Evolutionary conservation across 805 yeast species (phyloP), one percentile per base, ranked within the genome.

Genomic region (Lipomyces lipofer): DNA sequence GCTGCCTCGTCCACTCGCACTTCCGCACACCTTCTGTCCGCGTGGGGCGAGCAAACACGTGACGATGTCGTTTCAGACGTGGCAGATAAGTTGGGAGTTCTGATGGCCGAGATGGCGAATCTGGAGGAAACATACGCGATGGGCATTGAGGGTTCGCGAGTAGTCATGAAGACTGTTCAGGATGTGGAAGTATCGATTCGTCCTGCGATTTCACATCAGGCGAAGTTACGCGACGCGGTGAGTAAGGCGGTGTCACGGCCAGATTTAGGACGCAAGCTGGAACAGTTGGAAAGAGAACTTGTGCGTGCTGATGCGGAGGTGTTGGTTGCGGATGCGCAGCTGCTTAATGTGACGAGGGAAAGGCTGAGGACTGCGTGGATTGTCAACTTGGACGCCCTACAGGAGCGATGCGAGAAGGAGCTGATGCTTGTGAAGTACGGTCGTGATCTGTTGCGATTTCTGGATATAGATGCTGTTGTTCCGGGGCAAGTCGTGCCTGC

Each of bases 301-400:
- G 95, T 88, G 55, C 80, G 96, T 74, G 94, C 94, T 35, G 95
- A 88, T 75, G 95, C 95, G 51, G 95, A 88, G 74, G 84, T 90
- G 49, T 77, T 88, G 62, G 95, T 88, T 65, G 96, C 95, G 47
- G 95, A 88, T 75, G 95, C 95, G 28, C 96, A 88, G 76, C 78
- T 88, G 66, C 85, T 92, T 35, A 88, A 88, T 73, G 87, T 87
- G 69, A 87, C 96, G 63, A 80, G 96, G 75, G 90, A 88, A 69
- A 86, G 86, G 73, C 79, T 88, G 69, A 85, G 87, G 76, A 86
- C 88, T 63, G 88, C 95, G 40, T 87, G 81, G 78, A 80, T 84
- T 73, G 85, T 86, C 72, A 91, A 86, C 71, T 87, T 88, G 69
- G 95, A 87, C 70, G 85, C 95, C 39, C 77, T 86, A 62, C 83